phyloP scores from a whole-genome alignment of 345 rosid genomes.

The Euphorbia lathyris region DNA sequence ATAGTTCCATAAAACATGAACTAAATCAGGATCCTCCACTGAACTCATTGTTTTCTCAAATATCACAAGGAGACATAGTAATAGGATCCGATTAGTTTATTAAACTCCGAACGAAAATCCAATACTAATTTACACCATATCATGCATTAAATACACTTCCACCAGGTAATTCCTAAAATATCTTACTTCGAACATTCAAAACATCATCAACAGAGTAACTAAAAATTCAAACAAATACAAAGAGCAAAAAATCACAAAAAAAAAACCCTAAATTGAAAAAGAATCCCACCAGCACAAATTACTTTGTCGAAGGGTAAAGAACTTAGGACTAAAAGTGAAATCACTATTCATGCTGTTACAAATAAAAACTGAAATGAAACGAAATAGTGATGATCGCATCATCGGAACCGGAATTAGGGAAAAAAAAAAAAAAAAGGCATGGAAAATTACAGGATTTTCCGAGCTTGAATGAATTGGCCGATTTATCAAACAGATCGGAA shows the following conservation, averaged over 20 bases:
- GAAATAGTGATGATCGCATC: neutral
- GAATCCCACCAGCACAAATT: neutral
- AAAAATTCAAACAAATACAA: neutral
- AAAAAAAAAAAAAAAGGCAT: neutral
- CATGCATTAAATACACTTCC: neutral
- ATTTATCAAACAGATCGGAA: conserved; percentile 71
- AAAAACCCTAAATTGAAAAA: conserved; percentile 3
- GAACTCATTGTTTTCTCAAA: neutral
- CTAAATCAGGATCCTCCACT: neutral
- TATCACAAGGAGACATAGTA: too few relatives aligned
- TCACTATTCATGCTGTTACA: neutral
- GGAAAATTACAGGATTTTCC: conserved; percentile 56
- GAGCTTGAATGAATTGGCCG: conserved; percentile 70
- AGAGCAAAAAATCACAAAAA: too few relatives aligned
- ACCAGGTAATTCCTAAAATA: neutral
- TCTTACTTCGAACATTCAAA: neutral
- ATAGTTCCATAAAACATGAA: neutral
- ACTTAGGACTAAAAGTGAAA: neutral
- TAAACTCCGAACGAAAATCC: neutral
- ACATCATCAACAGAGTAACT: neutral
- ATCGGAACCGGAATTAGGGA: neutral
- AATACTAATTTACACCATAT: neutral
- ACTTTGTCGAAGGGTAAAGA: neutral
- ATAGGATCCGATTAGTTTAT: neutral
- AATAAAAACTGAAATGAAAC: neutral